phyloP scores from a whole-genome alignment of 176 grass and related monocot species.

The Rhynchospora pubera region DNA sequence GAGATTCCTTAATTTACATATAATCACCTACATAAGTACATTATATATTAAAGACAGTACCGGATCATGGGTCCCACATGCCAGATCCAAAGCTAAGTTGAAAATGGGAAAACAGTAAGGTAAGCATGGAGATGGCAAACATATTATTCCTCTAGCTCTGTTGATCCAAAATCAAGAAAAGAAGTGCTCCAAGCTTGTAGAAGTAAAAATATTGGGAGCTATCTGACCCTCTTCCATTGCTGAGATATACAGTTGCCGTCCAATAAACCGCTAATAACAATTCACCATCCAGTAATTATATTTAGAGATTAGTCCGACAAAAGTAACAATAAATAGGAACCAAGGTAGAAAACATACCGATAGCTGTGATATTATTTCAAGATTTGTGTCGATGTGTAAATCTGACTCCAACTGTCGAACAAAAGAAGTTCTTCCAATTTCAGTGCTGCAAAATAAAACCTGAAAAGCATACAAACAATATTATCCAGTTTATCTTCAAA shows the following conservation, averaged over 20 bases:
- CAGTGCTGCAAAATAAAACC: conserved; percentile 87
- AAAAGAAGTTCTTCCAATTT: conserved; percentile 87
- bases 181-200: conserved; percentile 64
- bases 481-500: not conserved
- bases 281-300: conserved; percentile 1
- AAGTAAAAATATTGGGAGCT: conserved; percentile 66
- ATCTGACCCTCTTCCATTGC: conserved; percentile 72
- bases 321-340: not conserved
- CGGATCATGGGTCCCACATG: not conserved
- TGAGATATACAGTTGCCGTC: conserved; percentile 64
- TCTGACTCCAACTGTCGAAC: conserved; percentile 91
- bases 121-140: not conserved
- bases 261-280: conserved; percentile 73
- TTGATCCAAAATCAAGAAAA: conserved; percentile 43
- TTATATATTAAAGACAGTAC: conserved; percentile 1
- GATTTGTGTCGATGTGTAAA: conserved; percentile 78
- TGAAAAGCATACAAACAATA: conserved; percentile 21
- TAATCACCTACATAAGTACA: not conserved
- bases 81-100: not conserved
- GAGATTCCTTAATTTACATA: conserved; percentile 4
- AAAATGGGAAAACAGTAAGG: not conserved
- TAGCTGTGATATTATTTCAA: conserved; percentile 86
- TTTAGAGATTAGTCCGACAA: conserved; percentile 5
- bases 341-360: conserved; percentile 43
- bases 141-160: conserved; percentile 2